These are phyloP conservation scores for Melastoma candidum DNA, from an alignment of 441 rosid genomes.

Conservation along the genomic window DNA sequence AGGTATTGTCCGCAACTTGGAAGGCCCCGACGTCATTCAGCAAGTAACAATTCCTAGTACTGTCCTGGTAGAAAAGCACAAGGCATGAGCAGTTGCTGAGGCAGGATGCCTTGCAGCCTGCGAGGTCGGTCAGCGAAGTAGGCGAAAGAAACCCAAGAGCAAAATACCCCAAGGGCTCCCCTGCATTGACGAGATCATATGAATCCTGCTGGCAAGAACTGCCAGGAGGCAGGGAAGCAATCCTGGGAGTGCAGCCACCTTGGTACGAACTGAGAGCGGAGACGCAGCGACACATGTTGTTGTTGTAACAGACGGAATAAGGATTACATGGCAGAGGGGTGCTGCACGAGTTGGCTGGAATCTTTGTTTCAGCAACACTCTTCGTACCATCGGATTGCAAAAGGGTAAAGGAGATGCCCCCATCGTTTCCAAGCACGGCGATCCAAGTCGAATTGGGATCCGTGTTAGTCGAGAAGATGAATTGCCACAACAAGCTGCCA, in stretches of 20 bases:
- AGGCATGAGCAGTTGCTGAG: fast-evolving
- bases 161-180: conserved; percentile 46
- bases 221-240: background rate
- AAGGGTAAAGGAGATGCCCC: conserved; percentile 45
- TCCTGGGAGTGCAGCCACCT: background rate
- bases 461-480: conserved; percentile 21
- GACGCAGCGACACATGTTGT: conserved; percentile 54
- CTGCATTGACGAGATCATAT: conserved; percentile 43
- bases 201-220: conserved; percentile 12
- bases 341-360: conserved; percentile 52
- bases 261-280: conserved; percentile 27
- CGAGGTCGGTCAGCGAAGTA: conserved; percentile 40
- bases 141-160: conserved; percentile 55
- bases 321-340: conserved; percentile 67
- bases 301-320: conserved; percentile 44
- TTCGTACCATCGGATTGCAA: conserved; percentile 26
- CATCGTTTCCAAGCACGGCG: conserved; percentile 52
- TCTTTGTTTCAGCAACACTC: conserved; percentile 27
- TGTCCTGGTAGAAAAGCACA: fast-evolving
- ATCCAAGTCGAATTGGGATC: conserved; percentile 58
- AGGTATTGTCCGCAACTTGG: background rate
- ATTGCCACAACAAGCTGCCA: conserved; percentile 46
- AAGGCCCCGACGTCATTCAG: background rate
- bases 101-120: conserved; percentile 10
- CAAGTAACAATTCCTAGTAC: background rate